Conservation (phyloP, 345 rosid genomes). For the Pistacia vera region DNA sequence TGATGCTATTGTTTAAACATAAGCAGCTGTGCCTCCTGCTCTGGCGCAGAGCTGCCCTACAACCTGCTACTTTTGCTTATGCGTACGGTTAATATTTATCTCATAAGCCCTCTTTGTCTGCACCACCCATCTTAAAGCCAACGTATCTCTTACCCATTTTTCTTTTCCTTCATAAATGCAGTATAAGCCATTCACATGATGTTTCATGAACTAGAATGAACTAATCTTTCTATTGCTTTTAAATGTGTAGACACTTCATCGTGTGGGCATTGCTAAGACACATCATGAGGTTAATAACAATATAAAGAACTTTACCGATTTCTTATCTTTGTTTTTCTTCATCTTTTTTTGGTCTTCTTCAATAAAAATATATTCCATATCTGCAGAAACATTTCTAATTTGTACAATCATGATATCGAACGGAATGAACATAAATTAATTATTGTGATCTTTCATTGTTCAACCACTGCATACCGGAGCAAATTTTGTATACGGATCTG, state of each 20-base stretch:
- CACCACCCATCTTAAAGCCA: neutral
- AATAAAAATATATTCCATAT: too few relatives aligned
- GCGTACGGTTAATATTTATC: constrained; percentile 14
- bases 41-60: constrained; percentile 12
- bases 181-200: neutral
- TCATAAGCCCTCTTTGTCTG: constrained; percentile 20
- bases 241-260: neutral
- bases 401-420: too few relatives aligned
- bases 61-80: constrained; percentile 8
- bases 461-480: too few relatives aligned
- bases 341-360: too few relatives aligned
- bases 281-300: too few relatives aligned
- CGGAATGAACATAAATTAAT: too few relatives aligned
- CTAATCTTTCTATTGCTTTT: neutral
- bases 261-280: too few relatives aligned
- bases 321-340: too few relatives aligned
- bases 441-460: too few relatives aligned
- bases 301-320: too few relatives aligned
- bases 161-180: neutral
- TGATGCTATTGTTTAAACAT: constrained; percentile 14
- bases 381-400: too few relatives aligned
- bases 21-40: constrained; percentile 19
- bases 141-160: neutral
- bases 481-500: too few relatives aligned
- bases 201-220: neutral